Evolutionary conservation across 768 basidiomycete species (phyloP).

Genomic region (Tulasnella sp.): DNA sequence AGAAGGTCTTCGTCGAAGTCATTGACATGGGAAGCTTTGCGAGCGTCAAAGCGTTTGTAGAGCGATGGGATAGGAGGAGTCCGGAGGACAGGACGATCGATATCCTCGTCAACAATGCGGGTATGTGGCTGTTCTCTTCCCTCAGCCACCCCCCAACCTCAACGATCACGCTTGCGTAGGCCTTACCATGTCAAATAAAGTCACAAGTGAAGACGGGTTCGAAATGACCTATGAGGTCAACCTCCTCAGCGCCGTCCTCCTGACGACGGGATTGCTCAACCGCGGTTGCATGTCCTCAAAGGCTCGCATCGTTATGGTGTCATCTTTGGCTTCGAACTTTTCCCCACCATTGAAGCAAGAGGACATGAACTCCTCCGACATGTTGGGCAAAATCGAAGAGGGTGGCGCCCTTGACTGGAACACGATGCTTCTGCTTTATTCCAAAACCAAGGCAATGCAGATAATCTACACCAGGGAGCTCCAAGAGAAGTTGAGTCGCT

Average conservation of each 20-base stretch:
- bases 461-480: conserved; percentile 5
- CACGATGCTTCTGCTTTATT: not conserved
- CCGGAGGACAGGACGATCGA: conserved; percentile 3
- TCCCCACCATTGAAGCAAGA: not conserved
- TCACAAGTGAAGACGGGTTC: conserved; percentile 7
- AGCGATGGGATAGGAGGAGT: not conserved
- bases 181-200: not conserved
- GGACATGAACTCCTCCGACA: conserved; percentile 1
- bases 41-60: conserved; percentile 9
- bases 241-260: not conserved
- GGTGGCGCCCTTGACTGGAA: not conserved
- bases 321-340: not conserved
- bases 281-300: not conserved
- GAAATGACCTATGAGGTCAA: conserved; percentile 4
- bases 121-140: not conserved
- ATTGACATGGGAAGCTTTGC: conserved; percentile 4
- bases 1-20: conserved; percentile 1
- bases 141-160: no score
- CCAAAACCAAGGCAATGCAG: not conserved
- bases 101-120: conserved; percentile 10
- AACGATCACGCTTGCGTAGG: not conserved
- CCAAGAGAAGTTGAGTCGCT: not conserved
- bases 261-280: conserved; percentile 2
- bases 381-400: not conserved
- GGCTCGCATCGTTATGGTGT: conserved; percentile 7